Conservation (phyloP, 352 stramenopile genomes). For the Globisporangium nodosum region DNA sequence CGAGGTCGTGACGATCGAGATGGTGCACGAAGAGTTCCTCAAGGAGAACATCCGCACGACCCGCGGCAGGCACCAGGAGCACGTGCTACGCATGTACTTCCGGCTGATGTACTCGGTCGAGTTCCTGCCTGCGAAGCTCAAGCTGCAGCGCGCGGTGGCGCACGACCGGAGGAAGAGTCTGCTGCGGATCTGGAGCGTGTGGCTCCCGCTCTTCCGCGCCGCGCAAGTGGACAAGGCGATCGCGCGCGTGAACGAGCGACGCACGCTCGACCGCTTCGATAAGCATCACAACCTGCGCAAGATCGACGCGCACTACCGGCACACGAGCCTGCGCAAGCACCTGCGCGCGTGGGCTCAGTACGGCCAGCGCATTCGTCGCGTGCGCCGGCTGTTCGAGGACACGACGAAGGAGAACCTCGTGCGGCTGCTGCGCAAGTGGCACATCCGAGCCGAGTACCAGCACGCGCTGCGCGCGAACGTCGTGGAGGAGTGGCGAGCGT, state of each 20-base stretch:
- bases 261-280: slow-evolving; percentile 62
- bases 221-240: slow-evolving; percentile 59
- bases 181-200: slow-evolving; percentile 23
- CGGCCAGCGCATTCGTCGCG: slow-evolving; percentile 42
- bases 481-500: slow-evolving; percentile 57
- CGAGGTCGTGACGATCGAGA: slow-evolving; percentile 63
- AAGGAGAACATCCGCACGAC: slow-evolving; percentile 71
- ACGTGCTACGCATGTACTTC: slow-evolving; percentile 49
- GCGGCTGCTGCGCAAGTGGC: slow-evolving; percentile 41
- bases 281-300: slow-evolving; percentile 64
- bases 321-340: slow-evolving; percentile 43
- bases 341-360: slow-evolving; percentile 46
- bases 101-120: slow-evolving; percentile 31
- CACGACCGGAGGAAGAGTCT: slow-evolving; percentile 34
- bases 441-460: slow-evolving; percentile 51
- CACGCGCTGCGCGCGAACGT: slow-evolving; percentile 35
- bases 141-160: slow-evolving; percentile 21
- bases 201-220: slow-evolving; percentile 42
- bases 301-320: slow-evolving; percentile 61
- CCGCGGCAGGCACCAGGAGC: slow-evolving; percentile 21
- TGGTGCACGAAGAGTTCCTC: slow-evolving; percentile 75
- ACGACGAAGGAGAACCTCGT: slow-evolving; percentile 39
- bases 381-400: slow-evolving; percentile 60
- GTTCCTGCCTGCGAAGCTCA: slow-evolving; percentile 40
- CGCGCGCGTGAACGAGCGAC: slow-evolving; percentile 33